Evolutionary conservation across 129 eudicot genomes (phyloP), one percentile per base, ranked within the genome.

Genomic region (Ambrosia trifida): DNA sequence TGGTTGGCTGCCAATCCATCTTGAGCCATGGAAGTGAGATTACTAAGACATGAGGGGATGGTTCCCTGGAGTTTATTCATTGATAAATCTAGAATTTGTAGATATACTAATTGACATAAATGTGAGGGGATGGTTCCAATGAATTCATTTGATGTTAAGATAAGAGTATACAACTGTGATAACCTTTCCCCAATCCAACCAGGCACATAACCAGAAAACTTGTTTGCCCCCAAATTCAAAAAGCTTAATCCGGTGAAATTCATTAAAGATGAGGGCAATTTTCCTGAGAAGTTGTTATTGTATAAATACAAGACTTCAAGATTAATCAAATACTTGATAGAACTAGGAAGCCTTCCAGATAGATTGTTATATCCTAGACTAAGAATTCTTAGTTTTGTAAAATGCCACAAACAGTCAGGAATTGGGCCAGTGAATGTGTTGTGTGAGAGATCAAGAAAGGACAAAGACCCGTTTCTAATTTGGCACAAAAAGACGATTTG

Each of bases 361-460:
- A 85, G 46, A 2, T 35, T 63, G 62, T 85, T 85, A 35, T 79
- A 18, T 18, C 69, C 76, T 49, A 85, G 64, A 47, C 71, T 69
- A 13, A 81, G 70, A 68, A 70, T 17, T 18, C 2, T 4, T 20
- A 78, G 36, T 2, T 63, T 10, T 44, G 36, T 38, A 1, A 80
- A 62, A 12, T 69, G 32, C 70, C 71, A 64, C 68, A 68, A 78
- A 41, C 70, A 74, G 6, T 83, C 57, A 12, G 81, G 83, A 49
- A 74, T 43, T 53, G 35, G 12, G 12, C 81, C 78, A 3, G 52
- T 41, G 17, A 79, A 35, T 1, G 24, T 11, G 43, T 83, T 83
- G 19, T 75, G 38, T 0, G 81, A 72, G 54, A 76, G 50, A n/a
- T 81, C 76, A 7, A 81, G 82, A 52, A 64, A 66, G 1, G 3